Percentiles rank a stretch among this genome's conserved stretches.
Conservation (phyloP, 1,284 basidiomycete genomes). For the Trichosporon sp. region DNA sequence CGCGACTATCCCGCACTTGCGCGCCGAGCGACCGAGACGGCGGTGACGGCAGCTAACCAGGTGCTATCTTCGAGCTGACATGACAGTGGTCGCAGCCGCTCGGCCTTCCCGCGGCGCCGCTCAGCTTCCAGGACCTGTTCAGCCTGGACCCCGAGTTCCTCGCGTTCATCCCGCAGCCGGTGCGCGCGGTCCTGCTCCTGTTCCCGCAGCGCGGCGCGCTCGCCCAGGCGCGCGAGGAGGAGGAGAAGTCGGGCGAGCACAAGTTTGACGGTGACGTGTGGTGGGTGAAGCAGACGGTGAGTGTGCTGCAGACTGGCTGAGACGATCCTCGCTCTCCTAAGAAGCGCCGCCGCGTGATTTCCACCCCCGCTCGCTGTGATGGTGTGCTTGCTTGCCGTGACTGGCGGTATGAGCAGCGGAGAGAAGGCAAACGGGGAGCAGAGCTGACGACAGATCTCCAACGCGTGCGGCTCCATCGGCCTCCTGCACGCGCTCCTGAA, state of each 20-base stretch:
- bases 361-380: no score
- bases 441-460: constrained; percentile 59
- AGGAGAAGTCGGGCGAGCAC: constrained; percentile 33
- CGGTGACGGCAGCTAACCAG: not conserved
- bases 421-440: no score
- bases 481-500: constrained; percentile 64
- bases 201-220: constrained; percentile 65
- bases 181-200: constrained; percentile 73
- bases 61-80: not conserved
- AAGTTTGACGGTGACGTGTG: constrained; percentile 42
- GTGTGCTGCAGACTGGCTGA: constrained; percentile 13
- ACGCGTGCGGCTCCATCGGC: constrained; percentile 86
- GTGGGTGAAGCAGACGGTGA: constrained; percentile 53
- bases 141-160: constrained; percentile 76
- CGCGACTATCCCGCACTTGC: not conserved
- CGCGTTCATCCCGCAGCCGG: constrained; percentile 62
- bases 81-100: constrained; percentile 71
- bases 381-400: no score
- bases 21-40: not conserved
- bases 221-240: constrained; percentile 56
- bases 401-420: no score
- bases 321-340: no score
- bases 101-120: constrained; percentile 60
- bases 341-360: no score
- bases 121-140: constrained; percentile 72